Evolutionary conservation across 345 rosid species (phyloP), one percentile per base, ranked within the genome.

Genomic region (Laguncularia racemosa): DNA sequence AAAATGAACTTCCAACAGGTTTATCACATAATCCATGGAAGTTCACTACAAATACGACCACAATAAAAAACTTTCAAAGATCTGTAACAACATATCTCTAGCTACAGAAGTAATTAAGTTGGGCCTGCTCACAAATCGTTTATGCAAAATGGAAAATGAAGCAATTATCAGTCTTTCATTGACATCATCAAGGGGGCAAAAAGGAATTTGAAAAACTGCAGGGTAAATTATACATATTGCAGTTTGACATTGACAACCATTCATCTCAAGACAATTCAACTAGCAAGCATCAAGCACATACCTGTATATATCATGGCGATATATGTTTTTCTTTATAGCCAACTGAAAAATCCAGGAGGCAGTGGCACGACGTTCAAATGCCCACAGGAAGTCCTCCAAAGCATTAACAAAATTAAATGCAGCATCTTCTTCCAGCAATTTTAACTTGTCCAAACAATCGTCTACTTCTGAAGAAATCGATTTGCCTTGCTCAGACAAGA

Each of bases 361-460:
- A 67, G 91, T 83, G 58, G 93, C 93, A 67, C 96, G 82, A 61
- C 71, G 87, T 58, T 86, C 96, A 78, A 89, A 92, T 48, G 95
- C 93, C 98, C 98, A 92, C 55, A 89, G 71, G 61, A 92, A 74
- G 79, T 92, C 87, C 70, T 69, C 84, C 69, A 92, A 73, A 54
- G 96, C 89, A 69, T 92, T 92, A 47, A 83, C 87, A 68, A 84
- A 83, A 78, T 92, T 92, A 55, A 89, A 78, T 65, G 93, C 95
- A 21, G 95, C 98, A 71, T 84, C 69, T 50, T 92, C 98, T 73
- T 74, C 89, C 64, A 76, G 15, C 20, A 82, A 80, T 66, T 72
- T 64, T 57, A 92, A 84, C 73, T 78, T 72, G 72, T 78, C 89
- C 12, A 92, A 83, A 65, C 73, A 77, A 59, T 18, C 62, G 50